These are phyloP conservation scores for Saccharomyces kudriavzevii DNA, from an alignment of 805 yeast genomes.

Conservation along the genomic window DNA sequence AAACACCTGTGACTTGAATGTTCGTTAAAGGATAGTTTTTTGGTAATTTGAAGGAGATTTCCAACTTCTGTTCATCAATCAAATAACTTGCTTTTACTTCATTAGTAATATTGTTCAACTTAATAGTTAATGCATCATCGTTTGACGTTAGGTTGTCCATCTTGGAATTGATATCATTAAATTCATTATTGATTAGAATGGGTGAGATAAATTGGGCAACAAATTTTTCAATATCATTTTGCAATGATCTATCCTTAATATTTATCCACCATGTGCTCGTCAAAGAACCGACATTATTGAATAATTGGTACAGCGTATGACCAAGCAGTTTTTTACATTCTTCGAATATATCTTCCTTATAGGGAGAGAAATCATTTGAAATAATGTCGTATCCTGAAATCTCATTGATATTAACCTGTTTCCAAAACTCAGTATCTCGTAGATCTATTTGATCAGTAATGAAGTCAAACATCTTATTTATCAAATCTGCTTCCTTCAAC, in stretches of 20 bases:
- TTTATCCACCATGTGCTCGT: slow-evolving; percentile 55
- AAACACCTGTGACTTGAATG: slow-evolving; percentile 67
- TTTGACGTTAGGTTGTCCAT: slow-evolving; percentile 30
- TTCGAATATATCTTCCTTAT: slow-evolving; percentile 20
- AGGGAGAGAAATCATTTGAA: slow-evolving; percentile 15
- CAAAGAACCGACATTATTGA: slow-evolving; percentile 26
- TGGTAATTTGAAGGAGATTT: slow-evolving; percentile 69
- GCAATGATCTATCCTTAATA: slow-evolving; percentile 59
- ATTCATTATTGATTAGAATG: slow-evolving; percentile 47
- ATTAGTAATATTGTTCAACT: slow-evolving; percentile 49
- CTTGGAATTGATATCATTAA: slow-evolving; percentile 41
- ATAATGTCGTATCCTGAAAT: slow-evolving; percentile 16
- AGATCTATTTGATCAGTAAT: slow-evolving; percentile 48
- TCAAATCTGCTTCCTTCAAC: slow-evolving; percentile 40
- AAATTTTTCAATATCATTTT: slow-evolving; percentile 52
- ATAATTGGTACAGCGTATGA: slow-evolving; percentile 21
- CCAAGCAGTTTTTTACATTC: slow-evolving; percentile 26
- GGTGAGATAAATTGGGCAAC: slow-evolving; percentile 59
- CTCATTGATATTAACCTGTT: slow-evolving; percentile 18
- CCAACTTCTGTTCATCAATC: slow-evolving; percentile 83
- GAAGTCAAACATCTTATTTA: slow-evolving; percentile 44
- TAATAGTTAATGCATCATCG: slow-evolving; percentile 43
- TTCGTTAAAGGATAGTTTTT: slow-evolving; percentile 67
- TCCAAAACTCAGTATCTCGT: slow-evolving; percentile 20
- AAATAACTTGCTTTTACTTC: slow-evolving; percentile 67